A percentile compares a stretch with the other conserved stretches of the same genome.
Evolutionary conservation across 257 asterid species (phyloP).

Genomic region (Leonotis leonurus): DNA sequence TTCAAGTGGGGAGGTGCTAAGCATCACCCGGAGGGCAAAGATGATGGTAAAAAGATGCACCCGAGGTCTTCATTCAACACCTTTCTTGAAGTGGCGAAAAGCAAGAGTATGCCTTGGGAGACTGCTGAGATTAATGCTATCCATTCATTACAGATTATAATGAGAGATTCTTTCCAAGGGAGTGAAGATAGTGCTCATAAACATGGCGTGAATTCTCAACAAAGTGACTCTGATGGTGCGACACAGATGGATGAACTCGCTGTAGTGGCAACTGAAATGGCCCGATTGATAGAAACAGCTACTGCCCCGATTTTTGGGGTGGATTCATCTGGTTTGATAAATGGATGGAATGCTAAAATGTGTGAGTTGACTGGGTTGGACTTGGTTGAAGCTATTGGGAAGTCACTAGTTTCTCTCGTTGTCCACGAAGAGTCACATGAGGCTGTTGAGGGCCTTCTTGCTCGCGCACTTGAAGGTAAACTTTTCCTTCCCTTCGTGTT

Average conservation of each 20-base stretch:
- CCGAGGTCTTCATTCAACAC: conserved; percentile 59
- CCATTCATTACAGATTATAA: conserved; percentile 54
- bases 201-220: conserved; percentile 10
- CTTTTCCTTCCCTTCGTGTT: not conserved
- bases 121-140: conserved; percentile 49
- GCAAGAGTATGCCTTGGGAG: conserved; percentile 55
- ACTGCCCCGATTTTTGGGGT: conserved; percentile 62
- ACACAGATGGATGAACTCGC: conserved; percentile 32
- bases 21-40: conserved; percentile 44
- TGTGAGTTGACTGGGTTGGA: conserved; percentile 51
- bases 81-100: conserved; percentile 53
- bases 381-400: conserved; percentile 47
- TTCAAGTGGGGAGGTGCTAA: conserved; percentile 59
- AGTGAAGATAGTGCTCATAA: conserved; percentile 21
- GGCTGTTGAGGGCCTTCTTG: conserved; percentile 30
- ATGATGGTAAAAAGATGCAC: conserved; percentile 50
- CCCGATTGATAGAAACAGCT: conserved; percentile 53
- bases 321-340: conserved; percentile 41
- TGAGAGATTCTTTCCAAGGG: conserved; percentile 42
- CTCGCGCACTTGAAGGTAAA: conserved; percentile 51
- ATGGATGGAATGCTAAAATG: conserved; percentile 68
- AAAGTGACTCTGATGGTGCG: conserved; percentile 6
- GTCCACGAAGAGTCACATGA: conserved; percentile 45
- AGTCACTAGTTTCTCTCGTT: conserved; percentile 32
- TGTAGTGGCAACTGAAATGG: conserved; percentile 45